These are phyloP conservation scores for Persicaria maculosa DNA, from an alignment of 148 eudicot genomes.

Conservation along the genomic window DNA sequence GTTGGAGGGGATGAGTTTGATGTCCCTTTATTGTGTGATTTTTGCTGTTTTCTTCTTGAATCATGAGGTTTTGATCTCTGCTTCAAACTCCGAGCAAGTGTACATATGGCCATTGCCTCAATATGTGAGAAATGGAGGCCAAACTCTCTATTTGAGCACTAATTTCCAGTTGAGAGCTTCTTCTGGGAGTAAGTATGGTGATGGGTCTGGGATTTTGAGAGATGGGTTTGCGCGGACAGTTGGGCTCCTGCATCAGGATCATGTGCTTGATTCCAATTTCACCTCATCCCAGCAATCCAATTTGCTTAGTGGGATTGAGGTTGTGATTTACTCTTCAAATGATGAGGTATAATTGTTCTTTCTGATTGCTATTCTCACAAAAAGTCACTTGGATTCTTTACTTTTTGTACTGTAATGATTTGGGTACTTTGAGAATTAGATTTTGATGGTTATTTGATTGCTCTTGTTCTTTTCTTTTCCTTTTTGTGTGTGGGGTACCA, in stretches of 20 bases:
- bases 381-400: background rate
- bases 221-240: constrained; percentile 52
- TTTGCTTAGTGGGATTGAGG: constrained; percentile 58
- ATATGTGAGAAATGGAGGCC: constrained; percentile 38
- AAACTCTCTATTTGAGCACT: constrained; percentile 31
- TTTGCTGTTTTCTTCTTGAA: background rate
- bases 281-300: constrained; percentile 27
- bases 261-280: constrained; percentile 45
- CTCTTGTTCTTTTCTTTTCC: background rate
- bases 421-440: background rate
- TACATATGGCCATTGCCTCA: constrained; percentile 93
- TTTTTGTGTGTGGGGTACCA: too few species aligned
- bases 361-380: background rate
- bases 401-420: constrained; percentile 3
- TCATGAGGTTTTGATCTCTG: background rate
- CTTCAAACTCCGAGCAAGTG: constrained; percentile 22
- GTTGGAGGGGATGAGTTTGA: constrained; percentile 1
- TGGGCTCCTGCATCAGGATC: constrained; percentile 37
- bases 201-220: constrained; percentile 49
- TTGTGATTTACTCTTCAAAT: constrained; percentile 44
- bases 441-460: background rate
- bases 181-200: constrained; percentile 53
- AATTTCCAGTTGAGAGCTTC: constrained; percentile 45
- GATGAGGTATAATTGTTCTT: constrained; percentile 50
- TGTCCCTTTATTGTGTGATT: background rate